These are phyloP conservation scores for Penicillium sp. DNA, from an alignment of 2,329 filamentous ascomycete species.

Conservation along the genomic window DNA sequence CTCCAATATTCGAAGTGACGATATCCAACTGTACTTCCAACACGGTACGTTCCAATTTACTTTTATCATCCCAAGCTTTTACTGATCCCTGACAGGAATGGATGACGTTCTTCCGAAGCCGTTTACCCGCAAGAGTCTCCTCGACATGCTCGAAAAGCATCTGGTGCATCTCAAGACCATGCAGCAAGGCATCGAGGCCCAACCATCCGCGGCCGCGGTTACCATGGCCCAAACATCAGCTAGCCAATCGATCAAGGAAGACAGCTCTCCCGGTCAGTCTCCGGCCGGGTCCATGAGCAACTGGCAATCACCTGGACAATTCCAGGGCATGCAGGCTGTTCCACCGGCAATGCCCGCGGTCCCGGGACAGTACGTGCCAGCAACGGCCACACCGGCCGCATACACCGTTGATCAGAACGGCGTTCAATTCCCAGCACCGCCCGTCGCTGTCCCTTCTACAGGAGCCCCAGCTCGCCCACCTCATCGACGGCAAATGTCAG, in stretches of 20 bases:
- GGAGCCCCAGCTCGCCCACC: conserved; percentile 33
- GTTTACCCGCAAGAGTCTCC: conserved; percentile 84
- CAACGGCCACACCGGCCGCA: conserved; percentile 36
- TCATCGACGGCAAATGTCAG: conserved; percentile 60
- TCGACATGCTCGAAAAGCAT: conserved; percentile 84
- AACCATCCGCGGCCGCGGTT: conserved; percentile 35
- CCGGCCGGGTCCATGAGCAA: conserved; percentile 58
- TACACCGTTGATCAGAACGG: conserved; percentile 42
- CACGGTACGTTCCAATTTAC: conserved; percentile 64
- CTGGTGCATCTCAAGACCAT: conserved; percentile 77
- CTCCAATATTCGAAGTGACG: conserved; percentile 93
- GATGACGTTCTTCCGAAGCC: conserved; percentile 96
- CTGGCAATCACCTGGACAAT: conserved; percentile 63
- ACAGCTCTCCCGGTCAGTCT: conserved; percentile 62
- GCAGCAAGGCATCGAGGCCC: conserved; percentile 54
- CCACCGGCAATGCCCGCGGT: conserved; percentile 47
- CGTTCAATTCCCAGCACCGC: conserved; percentile 39
- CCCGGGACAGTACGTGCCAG: conserved; percentile 43
- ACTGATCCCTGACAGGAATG: conserved; percentile 66
- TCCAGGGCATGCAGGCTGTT: conserved; percentile 58
- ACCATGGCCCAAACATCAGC: conserved; percentile 52
- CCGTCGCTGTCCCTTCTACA: conserved; percentile 35
- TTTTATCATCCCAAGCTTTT: background rate
- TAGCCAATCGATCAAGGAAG: conserved; percentile 59
- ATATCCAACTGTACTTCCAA: conserved; percentile 95